Evolutionary conservation across 768 basidiomycete species (phyloP).

Genomic region (Rhodotorula kratochvilovae): DNA sequence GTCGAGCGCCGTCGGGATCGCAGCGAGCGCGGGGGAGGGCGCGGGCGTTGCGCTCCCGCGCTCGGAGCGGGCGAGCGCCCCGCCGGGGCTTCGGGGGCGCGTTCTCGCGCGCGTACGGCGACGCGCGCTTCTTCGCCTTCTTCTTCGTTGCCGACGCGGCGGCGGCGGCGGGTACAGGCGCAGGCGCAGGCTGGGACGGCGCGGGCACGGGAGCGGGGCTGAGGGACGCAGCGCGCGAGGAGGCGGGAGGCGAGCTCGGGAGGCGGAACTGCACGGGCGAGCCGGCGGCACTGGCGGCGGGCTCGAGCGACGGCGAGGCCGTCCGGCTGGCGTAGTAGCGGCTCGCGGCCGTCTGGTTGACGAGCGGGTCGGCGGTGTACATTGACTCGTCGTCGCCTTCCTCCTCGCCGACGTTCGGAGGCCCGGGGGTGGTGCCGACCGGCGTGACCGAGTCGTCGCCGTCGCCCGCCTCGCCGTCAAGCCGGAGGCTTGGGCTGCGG

Average conservation of each 20-base stretch:
- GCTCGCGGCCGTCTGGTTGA: background rate
- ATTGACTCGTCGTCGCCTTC: background rate
- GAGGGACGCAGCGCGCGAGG: no score
- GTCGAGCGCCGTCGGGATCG: background rate
- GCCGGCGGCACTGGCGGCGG: background rate
- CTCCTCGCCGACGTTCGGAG: background rate
- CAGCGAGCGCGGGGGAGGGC: background rate
- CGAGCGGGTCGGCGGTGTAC: background rate
- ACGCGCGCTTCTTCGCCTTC: no score
- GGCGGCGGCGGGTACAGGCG: no score
- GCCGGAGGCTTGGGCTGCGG: background rate
- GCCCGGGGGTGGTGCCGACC: no score
- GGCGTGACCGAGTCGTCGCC: background rate
- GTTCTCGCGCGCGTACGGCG: no score
- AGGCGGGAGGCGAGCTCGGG: no score
- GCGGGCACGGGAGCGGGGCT: no score
- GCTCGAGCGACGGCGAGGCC: background rate
- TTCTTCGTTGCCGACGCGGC: no score
- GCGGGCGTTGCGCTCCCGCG: background rate
- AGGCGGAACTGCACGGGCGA: no score
- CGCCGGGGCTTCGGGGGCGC: no score
- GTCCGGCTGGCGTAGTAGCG: background rate
- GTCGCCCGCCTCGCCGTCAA: no score
- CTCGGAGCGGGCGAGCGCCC: background rate
- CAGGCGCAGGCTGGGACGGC: no score